Evolutionary conservation across 2,329 filamentous ascomycete species (phyloP).

Genomic region (Talaromyces sp.): DNA sequence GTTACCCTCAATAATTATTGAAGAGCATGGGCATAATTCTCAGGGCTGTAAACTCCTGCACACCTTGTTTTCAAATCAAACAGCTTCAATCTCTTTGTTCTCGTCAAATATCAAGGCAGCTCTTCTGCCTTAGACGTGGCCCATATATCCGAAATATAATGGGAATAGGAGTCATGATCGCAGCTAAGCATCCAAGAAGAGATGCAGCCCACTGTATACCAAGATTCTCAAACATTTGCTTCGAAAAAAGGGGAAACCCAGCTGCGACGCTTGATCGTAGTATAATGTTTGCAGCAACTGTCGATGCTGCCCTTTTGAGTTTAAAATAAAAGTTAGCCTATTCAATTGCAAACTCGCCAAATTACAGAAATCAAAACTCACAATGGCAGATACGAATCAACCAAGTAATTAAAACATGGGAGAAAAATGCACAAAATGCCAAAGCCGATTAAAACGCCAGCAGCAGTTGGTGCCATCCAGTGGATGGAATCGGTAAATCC

Average conservation of each 20-base stretch:
- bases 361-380: neutral
- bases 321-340: neutral
- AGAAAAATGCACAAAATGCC: slow-evolving; percentile 22
- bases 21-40: neutral
- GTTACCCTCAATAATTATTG: neutral
- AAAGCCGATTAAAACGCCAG: slow-evolving; percentile 20
- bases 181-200: slow-evolving; percentile 32
- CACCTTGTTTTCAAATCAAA: neutral
- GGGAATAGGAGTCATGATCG: slow-evolving; percentile 36
- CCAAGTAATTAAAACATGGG: slow-evolving; percentile 8
- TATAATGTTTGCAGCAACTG: slow-evolving; percentile 36
- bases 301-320: slow-evolving; percentile 29
- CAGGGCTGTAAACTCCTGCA: neutral
- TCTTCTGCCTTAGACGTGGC: slow-evolving; percentile 19
- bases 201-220: slow-evolving; percentile 37
- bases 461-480: slow-evolving; percentile 21
- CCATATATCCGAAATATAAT: slow-evolving; percentile 29
- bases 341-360: neutral
- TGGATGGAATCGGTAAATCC: slow-evolving; percentile 17
- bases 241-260: slow-evolving; percentile 32
- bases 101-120: neutral
- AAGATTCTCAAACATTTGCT: slow-evolving; percentile 34
- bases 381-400: neutral
- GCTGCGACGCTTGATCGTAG: slow-evolving; percentile 32
- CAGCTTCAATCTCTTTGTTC: neutral